Evolutionary conservation across 495 filamentous ascomycete genomes (phyloP).

Genomic region (Delitschia confertaspora): DNA sequence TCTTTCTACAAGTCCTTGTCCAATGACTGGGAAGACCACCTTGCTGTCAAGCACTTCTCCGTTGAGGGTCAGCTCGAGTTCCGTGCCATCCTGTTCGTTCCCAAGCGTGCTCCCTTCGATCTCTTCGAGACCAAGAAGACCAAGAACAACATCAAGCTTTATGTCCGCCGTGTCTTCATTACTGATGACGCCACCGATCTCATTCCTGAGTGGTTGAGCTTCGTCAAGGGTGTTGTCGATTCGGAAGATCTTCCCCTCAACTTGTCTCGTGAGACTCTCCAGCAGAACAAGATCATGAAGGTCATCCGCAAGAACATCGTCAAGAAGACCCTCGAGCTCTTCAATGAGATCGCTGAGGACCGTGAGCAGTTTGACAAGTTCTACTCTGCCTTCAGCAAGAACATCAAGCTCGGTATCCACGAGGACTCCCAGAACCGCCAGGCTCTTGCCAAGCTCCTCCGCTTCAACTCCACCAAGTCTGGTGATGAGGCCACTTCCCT

Average conservation of each 20-base stretch:
- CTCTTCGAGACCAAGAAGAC: conserved; percentile 99
- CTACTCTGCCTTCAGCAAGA: conserved; percentile 99
- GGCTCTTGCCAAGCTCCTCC: conserved; percentile 91
- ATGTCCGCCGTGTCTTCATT: conserved; percentile 99
- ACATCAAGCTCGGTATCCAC: conserved; percentile 99
- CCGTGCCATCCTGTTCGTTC: conserved; percentile 97
- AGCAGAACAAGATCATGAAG: conserved; percentile 99
- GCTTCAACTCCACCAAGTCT: conserved; percentile 97
- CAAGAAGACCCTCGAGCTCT: conserved; percentile 99
- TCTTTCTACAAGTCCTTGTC: conserved; percentile 99
- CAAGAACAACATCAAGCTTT: conserved; percentile 99
- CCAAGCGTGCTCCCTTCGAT: conserved; percentile 98
- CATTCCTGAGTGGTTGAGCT: conserved; percentile 98
- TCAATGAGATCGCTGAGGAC: conserved; percentile 96
- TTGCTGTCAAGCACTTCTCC: conserved; percentile 99
- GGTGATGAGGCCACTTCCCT: conserved; percentile 93
- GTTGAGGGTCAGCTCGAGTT: conserved; percentile 99
- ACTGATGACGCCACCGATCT: conserved; percentile 98
- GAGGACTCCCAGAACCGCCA: conserved; percentile 97
- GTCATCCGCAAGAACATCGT: conserved; percentile 99
- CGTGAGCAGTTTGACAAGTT: conserved; percentile 99
- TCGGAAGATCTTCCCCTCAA: conserved; percentile 98
- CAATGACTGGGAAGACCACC: conserved; percentile 99
- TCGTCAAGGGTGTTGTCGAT: conserved; percentile 99
- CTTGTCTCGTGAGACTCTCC: conserved; percentile 98